Percentiles rank a stretch among this genome's conserved stretches.
Conservation (phyloP, 257 asterid species). For the Solanum piurae region DNA sequence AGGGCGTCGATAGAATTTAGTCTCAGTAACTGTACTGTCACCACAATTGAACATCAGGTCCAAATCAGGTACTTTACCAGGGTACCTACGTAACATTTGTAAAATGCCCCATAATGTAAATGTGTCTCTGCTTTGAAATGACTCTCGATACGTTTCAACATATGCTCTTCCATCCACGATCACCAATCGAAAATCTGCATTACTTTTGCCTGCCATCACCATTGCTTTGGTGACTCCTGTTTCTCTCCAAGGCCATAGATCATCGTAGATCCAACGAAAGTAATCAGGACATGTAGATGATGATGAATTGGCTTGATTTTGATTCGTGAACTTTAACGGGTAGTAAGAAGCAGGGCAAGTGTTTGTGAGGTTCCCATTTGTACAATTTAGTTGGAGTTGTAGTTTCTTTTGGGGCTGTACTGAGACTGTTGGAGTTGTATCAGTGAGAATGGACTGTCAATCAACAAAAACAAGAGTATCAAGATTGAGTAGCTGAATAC, state of each 20-base stretch:
- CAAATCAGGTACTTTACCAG: slow-evolving; percentile 29
- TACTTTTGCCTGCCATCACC: slow-evolving; percentile 14
- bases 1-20: background rate
- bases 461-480: background rate
- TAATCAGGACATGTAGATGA: slow-evolving; percentile 20
- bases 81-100: slow-evolving; percentile 28
- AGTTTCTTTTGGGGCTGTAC: background rate
- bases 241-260: slow-evolving; percentile 34
- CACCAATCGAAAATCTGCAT: slow-evolving; percentile 24
- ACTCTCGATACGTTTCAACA: slow-evolving; percentile 5
- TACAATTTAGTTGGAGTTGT: slow-evolving; percentile 25
- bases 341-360: slow-evolving; percentile 26
- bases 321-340: slow-evolving; percentile 12
- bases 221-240: slow-evolving; percentile 23
- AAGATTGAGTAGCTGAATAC: background rate
- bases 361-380: slow-evolving; percentile 1
- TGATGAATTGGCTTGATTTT: background rate
- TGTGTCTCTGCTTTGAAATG: slow-evolving; percentile 32
- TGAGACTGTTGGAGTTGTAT: background rate
- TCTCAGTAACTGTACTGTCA: slow-evolving; percentile 21
- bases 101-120: slow-evolving; percentile 31
- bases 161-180: slow-evolving; percentile 25
- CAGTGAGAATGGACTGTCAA: slow-evolving; percentile 24
- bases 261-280: slow-evolving; percentile 30
- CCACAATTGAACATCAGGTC: slow-evolving; percentile 29